phyloP scores from a whole-genome alignment of 164 flowering plant genomes.

The Saururus chinensis region DNA sequence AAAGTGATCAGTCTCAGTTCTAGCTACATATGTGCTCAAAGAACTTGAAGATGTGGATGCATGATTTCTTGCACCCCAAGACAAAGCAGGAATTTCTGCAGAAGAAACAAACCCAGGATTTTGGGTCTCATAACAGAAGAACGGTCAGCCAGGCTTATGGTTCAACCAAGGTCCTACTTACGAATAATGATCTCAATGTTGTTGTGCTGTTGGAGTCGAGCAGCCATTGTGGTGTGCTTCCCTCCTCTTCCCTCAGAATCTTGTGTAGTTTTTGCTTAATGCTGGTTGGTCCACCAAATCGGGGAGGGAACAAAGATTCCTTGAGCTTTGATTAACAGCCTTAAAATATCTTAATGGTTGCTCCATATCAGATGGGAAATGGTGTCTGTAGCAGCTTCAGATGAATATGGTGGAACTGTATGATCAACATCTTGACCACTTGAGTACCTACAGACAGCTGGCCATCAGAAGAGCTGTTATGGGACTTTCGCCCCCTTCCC shows the following conservation, averaged over 20 bases:
- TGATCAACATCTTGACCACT: constrained; percentile 30
- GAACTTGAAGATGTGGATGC: constrained; percentile 9
- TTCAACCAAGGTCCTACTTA: constrained; percentile 27
- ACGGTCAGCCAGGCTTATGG: constrained; percentile 18
- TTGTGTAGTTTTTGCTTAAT: constrained; percentile 25
- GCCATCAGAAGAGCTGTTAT: constrained; percentile 37
- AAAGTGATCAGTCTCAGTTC: constrained; percentile 8
- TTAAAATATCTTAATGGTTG: constrained; percentile 58
- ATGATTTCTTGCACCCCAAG: constrained; percentile 3
- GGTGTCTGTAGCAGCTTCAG: constrained; percentile 38
- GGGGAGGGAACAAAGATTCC: constrained; percentile 78
- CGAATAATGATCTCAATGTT: constrained; percentile 26
- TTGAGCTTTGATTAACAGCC: constrained; percentile 46
- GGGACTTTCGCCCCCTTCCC: constrained; percentile 33
- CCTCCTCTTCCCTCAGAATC: constrained; percentile 23
- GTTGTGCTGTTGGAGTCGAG: constrained; percentile 43
- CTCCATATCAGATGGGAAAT: constrained; percentile 57
- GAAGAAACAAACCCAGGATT: constrained; percentile 12
- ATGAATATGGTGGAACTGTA: constrained; percentile 12
- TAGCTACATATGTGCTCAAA: constrained; percentile 4
- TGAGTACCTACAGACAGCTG: constrained; percentile 55
- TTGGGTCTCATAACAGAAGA: constrained; percentile 12
- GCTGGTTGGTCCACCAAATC: constrained; percentile 27
- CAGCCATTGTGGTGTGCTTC: constrained; percentile 59
- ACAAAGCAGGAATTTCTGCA: constrained; percentile 5